Evolutionary conservation across 169 alveolate species (phyloP).

Genomic region (Cryptosporidium meleagridis): DNA sequence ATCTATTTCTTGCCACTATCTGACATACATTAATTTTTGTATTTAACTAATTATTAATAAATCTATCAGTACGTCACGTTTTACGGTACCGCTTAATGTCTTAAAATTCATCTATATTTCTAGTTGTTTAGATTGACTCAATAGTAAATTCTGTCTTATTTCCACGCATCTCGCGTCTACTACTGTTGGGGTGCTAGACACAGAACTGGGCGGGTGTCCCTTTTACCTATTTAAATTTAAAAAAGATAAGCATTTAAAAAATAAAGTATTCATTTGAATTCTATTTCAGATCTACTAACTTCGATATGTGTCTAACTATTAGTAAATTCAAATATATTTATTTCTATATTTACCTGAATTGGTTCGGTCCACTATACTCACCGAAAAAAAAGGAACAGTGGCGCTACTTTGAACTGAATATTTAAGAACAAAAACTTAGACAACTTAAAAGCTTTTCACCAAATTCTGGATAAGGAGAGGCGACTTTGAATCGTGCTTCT

Average conservation of each 20-base stretch:
- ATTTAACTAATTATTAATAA: not conserved
- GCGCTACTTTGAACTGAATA: not conserved
- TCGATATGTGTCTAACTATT: not conserved
- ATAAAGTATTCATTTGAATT: not conserved
- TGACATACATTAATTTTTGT: not conserved
- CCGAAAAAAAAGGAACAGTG: not conserved
- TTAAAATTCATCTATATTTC: not conserved
- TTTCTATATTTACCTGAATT: not conserved
- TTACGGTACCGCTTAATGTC: constrained; percentile 23
- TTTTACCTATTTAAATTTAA: not conserved
- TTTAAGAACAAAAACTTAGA: not conserved
- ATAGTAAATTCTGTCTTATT: constrained; percentile 12
- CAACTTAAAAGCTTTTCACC: not conserved
- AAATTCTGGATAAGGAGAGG: not conserved
- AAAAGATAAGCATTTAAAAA: not conserved
- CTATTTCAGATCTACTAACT: not conserved
- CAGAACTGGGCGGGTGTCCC: constrained; percentile 25
- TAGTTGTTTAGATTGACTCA: not conserved
- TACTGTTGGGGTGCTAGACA: not conserved
- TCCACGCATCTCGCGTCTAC: constrained; percentile 7
- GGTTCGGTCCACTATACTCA: not conserved
- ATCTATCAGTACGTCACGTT: constrained; percentile 20
- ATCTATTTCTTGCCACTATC: not conserved
- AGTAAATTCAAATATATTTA: not conserved
- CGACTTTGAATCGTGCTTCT: no score